Evolutionary conservation across 1,139 yeast genomes (phyloP).

Genomic region (Kodamaea arcana): DNA sequence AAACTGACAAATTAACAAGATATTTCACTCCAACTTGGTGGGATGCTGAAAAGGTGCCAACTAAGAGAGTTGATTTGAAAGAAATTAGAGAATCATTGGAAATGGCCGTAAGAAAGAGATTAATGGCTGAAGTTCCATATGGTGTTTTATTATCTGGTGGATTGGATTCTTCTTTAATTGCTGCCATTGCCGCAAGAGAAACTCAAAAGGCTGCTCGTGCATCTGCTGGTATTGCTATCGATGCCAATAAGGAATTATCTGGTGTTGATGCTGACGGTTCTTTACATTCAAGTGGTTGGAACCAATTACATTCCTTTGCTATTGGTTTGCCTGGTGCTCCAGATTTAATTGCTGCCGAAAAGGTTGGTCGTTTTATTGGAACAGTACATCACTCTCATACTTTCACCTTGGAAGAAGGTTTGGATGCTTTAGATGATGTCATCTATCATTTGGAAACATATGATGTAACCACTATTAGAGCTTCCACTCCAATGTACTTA

Average conservation of each 20-base stretch:
- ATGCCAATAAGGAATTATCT: constrained; percentile 62
- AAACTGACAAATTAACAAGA: constrained; percentile 78
- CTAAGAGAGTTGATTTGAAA: constrained; percentile 67
- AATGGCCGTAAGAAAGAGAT: constrained; percentile 94
- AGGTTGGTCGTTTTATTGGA: constrained; percentile 93
- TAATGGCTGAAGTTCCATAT: constrained; percentile 98
- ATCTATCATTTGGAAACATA: constrained; percentile 94
- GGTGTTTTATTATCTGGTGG: constrained; percentile 98
- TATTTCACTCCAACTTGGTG: constrained; percentile 94
- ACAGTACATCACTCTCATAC: constrained; percentile 97
- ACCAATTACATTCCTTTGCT: constrained; percentile 85
- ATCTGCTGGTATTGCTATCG: constrained; percentile 41
- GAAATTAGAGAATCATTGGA: constrained; percentile 78
- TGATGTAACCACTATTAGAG: constrained; percentile 98
- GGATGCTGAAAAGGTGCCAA: constrained; percentile 73
- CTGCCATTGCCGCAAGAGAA: constrained; percentile 95
- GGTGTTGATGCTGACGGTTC: constrained; percentile 91
- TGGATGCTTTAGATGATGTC: constrained; percentile 92
- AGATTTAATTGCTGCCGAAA: constrained; percentile 91
- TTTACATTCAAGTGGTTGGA: constrained; percentile 75
- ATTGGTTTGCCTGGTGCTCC: constrained; percentile 98
- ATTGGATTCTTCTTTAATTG: constrained; percentile 91
- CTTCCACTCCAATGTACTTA: constrained; percentile 98
- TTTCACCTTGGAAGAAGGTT: constrained; percentile 92
- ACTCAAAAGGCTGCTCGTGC: constrained; percentile 71